phyloP scores from a whole-genome alignment of 805 yeast genomes.

The Cyberlindnera xylosilytica region DNA sequence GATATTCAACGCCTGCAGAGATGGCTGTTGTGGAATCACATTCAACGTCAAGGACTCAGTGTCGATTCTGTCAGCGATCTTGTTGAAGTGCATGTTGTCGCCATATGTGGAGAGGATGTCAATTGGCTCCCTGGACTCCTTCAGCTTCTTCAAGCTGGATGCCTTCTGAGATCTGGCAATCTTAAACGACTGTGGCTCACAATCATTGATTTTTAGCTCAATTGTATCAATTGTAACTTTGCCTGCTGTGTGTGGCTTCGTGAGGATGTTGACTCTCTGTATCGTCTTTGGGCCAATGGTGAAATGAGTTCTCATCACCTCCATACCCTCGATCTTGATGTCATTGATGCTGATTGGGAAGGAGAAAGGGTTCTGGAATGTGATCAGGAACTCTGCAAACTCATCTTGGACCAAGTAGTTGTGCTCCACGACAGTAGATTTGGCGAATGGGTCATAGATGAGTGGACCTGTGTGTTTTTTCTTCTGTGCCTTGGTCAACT shows the following conservation, averaged over 20 bases:
- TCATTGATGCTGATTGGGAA: constrained; percentile 64
- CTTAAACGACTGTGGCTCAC: constrained; percentile 43
- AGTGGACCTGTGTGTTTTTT: constrained; percentile 34
- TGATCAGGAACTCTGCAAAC: constrained; percentile 50
- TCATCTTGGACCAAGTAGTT: constrained; percentile 58
- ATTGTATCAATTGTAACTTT: constrained; percentile 48
- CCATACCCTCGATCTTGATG: constrained; percentile 36
- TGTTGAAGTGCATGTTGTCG: constrained; percentile 16
- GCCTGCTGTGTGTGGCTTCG: constrained; percentile 51
- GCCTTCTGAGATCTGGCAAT: constrained; percentile 34
- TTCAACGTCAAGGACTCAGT: constrained; percentile 29
- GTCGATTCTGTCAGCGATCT: constrained; percentile 18
- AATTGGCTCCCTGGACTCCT: constrained; percentile 13
- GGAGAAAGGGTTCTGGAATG: constrained; percentile 75
- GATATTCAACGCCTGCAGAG: constrained; percentile 47
- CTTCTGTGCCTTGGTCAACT: constrained; percentile 11
- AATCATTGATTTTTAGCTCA: constrained; percentile 46
- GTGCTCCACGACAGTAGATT: constrained; percentile 19
- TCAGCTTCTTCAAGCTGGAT: constrained; percentile 27
- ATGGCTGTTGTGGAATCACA: constrained; percentile 55
- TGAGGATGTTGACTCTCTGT: constrained; percentile 38
- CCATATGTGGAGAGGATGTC: constrained; percentile 12
- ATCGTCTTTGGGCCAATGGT: constrained; percentile 37
- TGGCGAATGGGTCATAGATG: constrained; percentile 56
- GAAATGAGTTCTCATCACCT: constrained; percentile 30